Evolutionary conservation across 148 eudicot species (phyloP).

Genomic region (Amaranthus palmeri): DNA sequence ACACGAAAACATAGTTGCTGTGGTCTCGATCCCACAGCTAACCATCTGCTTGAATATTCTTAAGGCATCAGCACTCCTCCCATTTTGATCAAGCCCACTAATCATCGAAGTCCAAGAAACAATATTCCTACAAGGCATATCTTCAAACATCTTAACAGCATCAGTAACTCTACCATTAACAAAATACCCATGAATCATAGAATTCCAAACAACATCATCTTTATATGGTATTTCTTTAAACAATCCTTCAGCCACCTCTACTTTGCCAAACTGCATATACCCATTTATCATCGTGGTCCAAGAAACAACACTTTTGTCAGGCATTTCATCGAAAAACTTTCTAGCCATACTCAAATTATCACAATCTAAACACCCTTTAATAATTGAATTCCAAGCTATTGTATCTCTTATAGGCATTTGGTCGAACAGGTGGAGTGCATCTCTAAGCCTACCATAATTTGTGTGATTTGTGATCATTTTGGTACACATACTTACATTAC

Average conservation of each 20-base stretch:
- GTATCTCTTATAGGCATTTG: slow-evolving; percentile 57
- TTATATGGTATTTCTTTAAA: slow-evolving; percentile 57
- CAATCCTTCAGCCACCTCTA: slow-evolving; percentile 51
- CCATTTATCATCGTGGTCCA: slow-evolving; percentile 81
- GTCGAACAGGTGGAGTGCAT: slow-evolving; percentile 64
- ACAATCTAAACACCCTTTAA: slow-evolving; percentile 75
- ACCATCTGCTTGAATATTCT: slow-evolving; percentile 45
- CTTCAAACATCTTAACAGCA: slow-evolving; percentile 51
- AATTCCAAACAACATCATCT: slow-evolving; percentile 73
- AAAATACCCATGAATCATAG: slow-evolving; percentile 75
- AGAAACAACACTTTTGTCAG: slow-evolving; percentile 55
- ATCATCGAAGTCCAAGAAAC: slow-evolving; percentile 88
- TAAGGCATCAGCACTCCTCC: slow-evolving; percentile 57
- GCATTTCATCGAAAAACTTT: slow-evolving; percentile 62
- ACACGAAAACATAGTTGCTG: slow-evolving; percentile 43
- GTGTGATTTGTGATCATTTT: slow-evolving; percentile 44
- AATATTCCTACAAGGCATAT: slow-evolving; percentile 55
- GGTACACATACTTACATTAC: slow-evolving; percentile 45
- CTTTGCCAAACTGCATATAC: slow-evolving; percentile 45
- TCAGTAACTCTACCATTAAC: slow-evolving; percentile 44
- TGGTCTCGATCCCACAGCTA: slow-evolving; percentile 37
- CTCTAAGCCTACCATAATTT: slow-evolving; percentile 29
- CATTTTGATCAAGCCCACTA: slow-evolving; percentile 73
- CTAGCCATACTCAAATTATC: slow-evolving; percentile 41
- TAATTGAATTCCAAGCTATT: slow-evolving; percentile 59